Conservation (phyloP, 805 yeast species). For the Phaffomyces thermotolerans region DNA sequence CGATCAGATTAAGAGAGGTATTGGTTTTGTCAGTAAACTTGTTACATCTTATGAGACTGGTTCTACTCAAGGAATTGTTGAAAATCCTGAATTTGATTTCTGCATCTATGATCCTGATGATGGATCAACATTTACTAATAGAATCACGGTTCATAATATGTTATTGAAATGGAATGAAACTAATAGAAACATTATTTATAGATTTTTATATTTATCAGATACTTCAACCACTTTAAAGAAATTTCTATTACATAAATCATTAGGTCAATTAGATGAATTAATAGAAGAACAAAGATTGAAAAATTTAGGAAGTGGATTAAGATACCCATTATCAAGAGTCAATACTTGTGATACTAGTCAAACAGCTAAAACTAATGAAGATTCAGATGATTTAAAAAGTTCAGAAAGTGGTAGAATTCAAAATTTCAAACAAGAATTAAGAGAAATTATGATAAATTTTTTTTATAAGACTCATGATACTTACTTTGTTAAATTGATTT, state of each 20-base stretch:
- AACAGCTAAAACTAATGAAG: slow-evolving; percentile 2
- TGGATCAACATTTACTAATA: slow-evolving; percentile 32
- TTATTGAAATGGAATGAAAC: slow-evolving; percentile 73
- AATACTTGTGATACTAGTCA: slow-evolving; percentile 13
- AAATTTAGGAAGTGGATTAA: slow-evolving; percentile 8
- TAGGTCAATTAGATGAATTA: slow-evolving; percentile 44
- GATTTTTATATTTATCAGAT: slow-evolving; percentile 46
- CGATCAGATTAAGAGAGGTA: slow-evolving; percentile 18
- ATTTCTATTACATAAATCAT: slow-evolving; percentile 41
- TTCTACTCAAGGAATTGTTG: slow-evolving; percentile 1
- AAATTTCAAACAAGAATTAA: slow-evolving; percentile 46
- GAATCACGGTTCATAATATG: slow-evolving; percentile 67
- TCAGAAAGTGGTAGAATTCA: slow-evolving; percentile 27
- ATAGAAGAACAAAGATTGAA: slow-evolving; percentile 29
- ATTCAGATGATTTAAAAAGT: slow-evolving; percentile 4
- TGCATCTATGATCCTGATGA: slow-evolving; percentile 12
- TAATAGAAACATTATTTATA: slow-evolving; percentile 55
- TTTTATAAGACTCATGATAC: slow-evolving; percentile 39
- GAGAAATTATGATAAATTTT: slow-evolving; percentile 30
- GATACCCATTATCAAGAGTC: slow-evolving; percentile 13
- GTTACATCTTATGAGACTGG: slow-evolving; percentile 7
- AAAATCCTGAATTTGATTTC: slow-evolving; percentile 9
- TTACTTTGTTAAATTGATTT: slow-evolving; percentile 57
- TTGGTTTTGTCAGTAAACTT: slow-evolving; percentile 13
- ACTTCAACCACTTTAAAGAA: slow-evolving; percentile 36